A percentile compares a stretch with the other conserved stretches of the same genome.
These are phyloP conservation scores for Aaosphaeria pasadenensis DNA, from an alignment of 2,329 filamentous ascomycete species.

Conservation along the genomic window DNA sequence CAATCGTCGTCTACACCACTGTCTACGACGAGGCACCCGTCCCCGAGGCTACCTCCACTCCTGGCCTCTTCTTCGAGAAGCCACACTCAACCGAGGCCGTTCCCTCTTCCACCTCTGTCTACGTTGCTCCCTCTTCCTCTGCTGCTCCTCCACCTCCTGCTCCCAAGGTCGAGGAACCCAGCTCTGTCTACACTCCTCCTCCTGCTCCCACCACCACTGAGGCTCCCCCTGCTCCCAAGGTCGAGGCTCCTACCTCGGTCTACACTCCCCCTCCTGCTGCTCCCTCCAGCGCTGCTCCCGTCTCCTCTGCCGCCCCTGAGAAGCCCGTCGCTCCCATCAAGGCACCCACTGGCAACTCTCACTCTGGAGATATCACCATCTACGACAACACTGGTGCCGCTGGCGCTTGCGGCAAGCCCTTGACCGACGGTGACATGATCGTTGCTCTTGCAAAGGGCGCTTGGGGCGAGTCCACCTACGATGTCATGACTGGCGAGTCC, in stretches of 20 bases:
- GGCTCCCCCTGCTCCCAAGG: constrained; percentile 1
- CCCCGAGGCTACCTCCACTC: constrained; percentile 1
- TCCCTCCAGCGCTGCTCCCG: constrained; percentile 3
- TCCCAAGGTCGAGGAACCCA: background rate
- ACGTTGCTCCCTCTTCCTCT: constrained; percentile 1
- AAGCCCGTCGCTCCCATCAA: background rate
- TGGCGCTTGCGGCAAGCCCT: constrained; percentile 28
- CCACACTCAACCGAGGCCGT: background rate
- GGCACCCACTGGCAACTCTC: constrained; percentile 2
- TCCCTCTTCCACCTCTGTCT: constrained; percentile 2
- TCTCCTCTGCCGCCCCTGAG: constrained; percentile 4
- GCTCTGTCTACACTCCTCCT: constrained; percentile 6
- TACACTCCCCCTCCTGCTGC: background rate
- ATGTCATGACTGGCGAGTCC: constrained; percentile 25
- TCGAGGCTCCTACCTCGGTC: constrained; percentile 4
- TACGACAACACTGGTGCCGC: constrained; percentile 22
- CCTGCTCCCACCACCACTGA: background rate
- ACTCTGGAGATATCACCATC: constrained; percentile 30
- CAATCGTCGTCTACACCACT: constrained; percentile 34
- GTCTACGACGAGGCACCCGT: constrained; percentile 22
- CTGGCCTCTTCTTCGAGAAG: constrained; percentile 6
- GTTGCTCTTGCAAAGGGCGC: constrained; percentile 26
- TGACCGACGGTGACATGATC: constrained; percentile 19
- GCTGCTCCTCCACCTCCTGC: constrained; percentile 6
- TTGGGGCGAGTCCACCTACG: constrained; percentile 29